A percentile compares a stretch with the other conserved stretches of the same genome.
Conservation (phyloP, 306 rosid genomes). For the Fragaria nilgerrensis region DNA sequence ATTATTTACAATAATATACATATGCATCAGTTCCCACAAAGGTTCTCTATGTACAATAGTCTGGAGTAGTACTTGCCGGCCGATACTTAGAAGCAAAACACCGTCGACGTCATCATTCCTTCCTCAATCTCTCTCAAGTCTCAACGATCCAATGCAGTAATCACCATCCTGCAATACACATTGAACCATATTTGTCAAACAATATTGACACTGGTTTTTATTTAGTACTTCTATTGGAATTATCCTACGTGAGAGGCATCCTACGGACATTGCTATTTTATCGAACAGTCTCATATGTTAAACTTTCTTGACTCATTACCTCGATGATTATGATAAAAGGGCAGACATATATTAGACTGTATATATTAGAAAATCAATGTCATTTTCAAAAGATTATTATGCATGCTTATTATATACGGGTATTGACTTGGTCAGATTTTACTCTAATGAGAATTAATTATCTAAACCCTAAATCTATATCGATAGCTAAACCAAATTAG, state of each 20-base stretch:
- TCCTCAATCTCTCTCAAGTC: slow-evolving; percentile 42
- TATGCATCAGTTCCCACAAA: slow-evolving; percentile 23
- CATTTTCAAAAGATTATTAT: background rate
- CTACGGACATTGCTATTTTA: background rate
- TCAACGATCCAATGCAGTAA: slow-evolving; percentile 74
- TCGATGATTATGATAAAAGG: background rate
- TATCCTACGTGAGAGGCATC: background rate
- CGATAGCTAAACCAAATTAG: background rate
- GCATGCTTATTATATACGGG: background rate
- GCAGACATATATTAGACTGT: background rate
- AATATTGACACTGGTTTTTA: background rate
- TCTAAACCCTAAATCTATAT: background rate
- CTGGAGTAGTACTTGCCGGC: slow-evolving; percentile 33
- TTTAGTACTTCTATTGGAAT: background rate
- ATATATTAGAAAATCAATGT: background rate
- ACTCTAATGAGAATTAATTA: background rate
- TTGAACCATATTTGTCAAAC: background rate
- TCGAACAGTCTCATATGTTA: background rate
- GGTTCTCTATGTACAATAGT: slow-evolving; percentile 30
- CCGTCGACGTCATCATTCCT: slow-evolving; percentile 16
- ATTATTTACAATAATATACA: background rate
- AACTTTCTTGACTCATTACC: background rate
- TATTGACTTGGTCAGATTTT: background rate
- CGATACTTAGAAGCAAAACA: slow-evolving; percentile 10
- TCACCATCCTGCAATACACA: slow-evolving; percentile 57